phyloP scores from a whole-genome alignment of 192 early-diverging fungal species.

The Backusella morwellensis region DNA sequence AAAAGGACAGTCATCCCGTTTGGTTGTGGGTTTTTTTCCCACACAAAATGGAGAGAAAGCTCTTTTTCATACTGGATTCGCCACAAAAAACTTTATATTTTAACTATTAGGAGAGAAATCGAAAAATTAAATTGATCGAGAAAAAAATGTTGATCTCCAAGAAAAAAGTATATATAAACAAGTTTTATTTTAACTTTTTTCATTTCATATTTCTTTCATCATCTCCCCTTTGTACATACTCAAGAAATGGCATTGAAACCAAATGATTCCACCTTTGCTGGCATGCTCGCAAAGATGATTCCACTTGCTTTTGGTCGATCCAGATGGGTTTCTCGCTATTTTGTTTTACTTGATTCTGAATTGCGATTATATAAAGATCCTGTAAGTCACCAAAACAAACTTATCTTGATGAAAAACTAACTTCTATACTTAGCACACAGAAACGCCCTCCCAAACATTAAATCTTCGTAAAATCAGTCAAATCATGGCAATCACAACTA shows the following conservation, averaged over 20 bases:
- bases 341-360: slow-evolving; percentile 28
- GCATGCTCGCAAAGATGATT: slow-evolving; percentile 9
- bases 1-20: not conserved
- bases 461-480: slow-evolving; percentile 12
- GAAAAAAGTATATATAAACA: not conserved
- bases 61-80: not conserved
- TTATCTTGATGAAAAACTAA: not conserved
- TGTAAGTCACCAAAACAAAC: slow-evolving; percentile 2
- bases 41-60: not conserved
- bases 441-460: slow-evolving; percentile 9
- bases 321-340: slow-evolving; percentile 22
- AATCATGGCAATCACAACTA: not conserved
- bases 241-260: not conserved
- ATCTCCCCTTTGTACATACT: not conserved
- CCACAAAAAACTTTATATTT: not conserved
- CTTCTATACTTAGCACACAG: slow-evolving; percentile 5
- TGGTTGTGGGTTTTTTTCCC: not conserved
- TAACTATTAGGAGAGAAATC: not conserved
- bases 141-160: not conserved
- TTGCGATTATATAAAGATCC: slow-evolving; percentile 24
- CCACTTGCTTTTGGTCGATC: slow-evolving; percentile 16
- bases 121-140: no score
- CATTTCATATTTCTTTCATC: not conserved
- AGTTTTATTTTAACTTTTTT: not conserved
- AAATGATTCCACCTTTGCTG: slow-evolving; percentile 4